Evolutionary conservation across 768 basidiomycete genomes (phyloP), one percentile per base, ranked within the genome.

Genomic region (Rhizopogon vinicolor): DNA sequence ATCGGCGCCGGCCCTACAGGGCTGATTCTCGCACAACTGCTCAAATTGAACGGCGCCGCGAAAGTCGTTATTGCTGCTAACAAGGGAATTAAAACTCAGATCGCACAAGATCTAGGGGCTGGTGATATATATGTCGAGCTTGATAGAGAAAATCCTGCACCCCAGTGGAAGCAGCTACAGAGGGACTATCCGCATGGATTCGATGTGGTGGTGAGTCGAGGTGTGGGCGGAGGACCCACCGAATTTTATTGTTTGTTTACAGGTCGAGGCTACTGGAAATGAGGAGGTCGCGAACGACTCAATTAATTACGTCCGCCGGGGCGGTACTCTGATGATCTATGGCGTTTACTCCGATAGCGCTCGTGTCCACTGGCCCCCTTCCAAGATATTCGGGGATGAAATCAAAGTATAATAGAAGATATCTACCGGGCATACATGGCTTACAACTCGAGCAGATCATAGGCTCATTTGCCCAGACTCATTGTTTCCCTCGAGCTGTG

Each of bases 401-500:
- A 81, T 82, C 63, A 66, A 65, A 60, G 74, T 76, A 3, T n/a
- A 50, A 56, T 9, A 35, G 14, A 37, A 29, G 35, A 33, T 35
- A 2, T 8, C 35, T 22, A 33, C 16, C 12, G n/a, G 19, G 5
- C 16, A 35, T 9, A n/a, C 16, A 25, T 49, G 28, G 12, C 28
- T 51, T 13, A 42, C 14, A 41, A 35, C 29, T 40, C 12, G 42
- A 14, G 9, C 50, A 78, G 76, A 81, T 82, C 63, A 78, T 82
- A 58, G 80, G 80, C 14, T 81, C 81, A 9, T 82, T 81, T 70
- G 76, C 81, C 19, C 82, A 83, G 61, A 75, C 76, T n/a, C 74
- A 74, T 67, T 83, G 82, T 65, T 82, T 83, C 76, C 80, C 81
- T 22, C 78, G 82, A 35, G 80, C 82, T 9, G 74, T 84, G 44